phyloP scores from a whole-genome alignment of 768 basidiomycete species.

The Dioszegia crocea region DNA sequence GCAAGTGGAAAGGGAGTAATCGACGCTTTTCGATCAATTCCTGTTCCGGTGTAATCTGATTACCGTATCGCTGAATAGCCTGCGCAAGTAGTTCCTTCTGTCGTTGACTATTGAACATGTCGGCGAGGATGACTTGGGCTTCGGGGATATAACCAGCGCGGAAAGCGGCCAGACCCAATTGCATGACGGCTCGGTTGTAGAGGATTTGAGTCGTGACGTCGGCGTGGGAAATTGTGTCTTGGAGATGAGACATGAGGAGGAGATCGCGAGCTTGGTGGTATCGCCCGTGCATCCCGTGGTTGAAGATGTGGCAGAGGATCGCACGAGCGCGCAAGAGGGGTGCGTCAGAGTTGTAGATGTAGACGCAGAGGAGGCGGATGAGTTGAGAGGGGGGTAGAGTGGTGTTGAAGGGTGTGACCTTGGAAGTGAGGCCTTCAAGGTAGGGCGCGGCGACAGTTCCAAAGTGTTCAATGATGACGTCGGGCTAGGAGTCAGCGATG shows the following conservation, averaged over 20 bases:
- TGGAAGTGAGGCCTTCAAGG: slow-evolving; percentile 54
- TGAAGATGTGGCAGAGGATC: slow-evolving; percentile 96
- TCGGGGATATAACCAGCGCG: slow-evolving; percentile 90
- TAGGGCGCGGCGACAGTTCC: slow-evolving; percentile 65
- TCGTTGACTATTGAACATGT: slow-evolving; percentile 92
- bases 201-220: slow-evolving; percentile 96
- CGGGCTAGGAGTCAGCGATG: slow-evolving; percentile 62
- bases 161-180: slow-evolving; percentile 95
- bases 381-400: slow-evolving; percentile 63
- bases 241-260: slow-evolving; percentile 97
- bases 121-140: slow-evolving; percentile 83
- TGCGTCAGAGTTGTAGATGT: slow-evolving; percentile 87
- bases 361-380: slow-evolving; percentile 80
- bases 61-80: slow-evolving; percentile 85
- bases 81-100: slow-evolving; percentile 97
- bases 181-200: slow-evolving; percentile 95
- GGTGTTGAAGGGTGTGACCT: slow-evolving; percentile 54
- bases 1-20: slow-evolving; percentile 98
- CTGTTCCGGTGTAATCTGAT: slow-evolving; percentile 75
- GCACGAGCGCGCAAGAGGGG: slow-evolving; percentile 91
- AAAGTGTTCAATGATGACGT: slow-evolving; percentile 83
- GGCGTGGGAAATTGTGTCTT: slow-evolving; percentile 91
- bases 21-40: slow-evolving; percentile 94
- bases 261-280: slow-evolving; percentile 97
- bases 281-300: slow-evolving; percentile 91